Base-by-base conservation (phyloP, 306 rosid genomes). In the Trifolium repens region DNA sequence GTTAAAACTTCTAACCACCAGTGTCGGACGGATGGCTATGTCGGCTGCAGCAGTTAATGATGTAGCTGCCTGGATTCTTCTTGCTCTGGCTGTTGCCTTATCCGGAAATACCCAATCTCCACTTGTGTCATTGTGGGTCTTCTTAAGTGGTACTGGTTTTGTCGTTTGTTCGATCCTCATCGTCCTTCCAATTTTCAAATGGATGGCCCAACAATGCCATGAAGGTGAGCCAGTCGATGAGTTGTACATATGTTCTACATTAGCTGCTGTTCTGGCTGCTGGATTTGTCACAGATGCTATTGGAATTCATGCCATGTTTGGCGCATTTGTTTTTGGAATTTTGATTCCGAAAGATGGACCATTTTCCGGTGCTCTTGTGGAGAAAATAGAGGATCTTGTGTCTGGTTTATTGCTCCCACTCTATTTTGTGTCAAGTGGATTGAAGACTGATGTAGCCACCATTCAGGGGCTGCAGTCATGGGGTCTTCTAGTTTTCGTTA, bases 41-140 rank as follows among this genome's bases (percentile, higher is more conserved):
- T 89, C 98, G 9, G 98, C 97, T 40, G 98, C 98, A 39, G 98
- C 98, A 73, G 88, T 93, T 34, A 93, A 93, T 27, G 98, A 93
- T 27, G 87, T 91, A 68, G 96, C 91, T 27, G 98, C 98, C 22
- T 93, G 98, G 98, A 84, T 93, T 80, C 85, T 93, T 63, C 98
- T 93, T 78, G 98, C 98, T 24, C 85, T 91, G 35, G 97, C 97
- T 75, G 74, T 93, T 71, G 89, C 97, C 72, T 83, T 93, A 46
- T 89, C 97, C 1, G 92, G 97, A 37, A 50, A 50, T 49, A 69
- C 16, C 27, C 79, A 80, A 34, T 89, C 98, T 74, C 85, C 92
- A 24, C 81, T 91, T 5, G 88, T 86, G 63, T 58, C 98, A 0
- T 53, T 93, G 69, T 93, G 98, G 98, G 93, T 93, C 35, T 81